Conservation (phyloP, 116 monocot genomes). For the Zostera marina region DNA sequence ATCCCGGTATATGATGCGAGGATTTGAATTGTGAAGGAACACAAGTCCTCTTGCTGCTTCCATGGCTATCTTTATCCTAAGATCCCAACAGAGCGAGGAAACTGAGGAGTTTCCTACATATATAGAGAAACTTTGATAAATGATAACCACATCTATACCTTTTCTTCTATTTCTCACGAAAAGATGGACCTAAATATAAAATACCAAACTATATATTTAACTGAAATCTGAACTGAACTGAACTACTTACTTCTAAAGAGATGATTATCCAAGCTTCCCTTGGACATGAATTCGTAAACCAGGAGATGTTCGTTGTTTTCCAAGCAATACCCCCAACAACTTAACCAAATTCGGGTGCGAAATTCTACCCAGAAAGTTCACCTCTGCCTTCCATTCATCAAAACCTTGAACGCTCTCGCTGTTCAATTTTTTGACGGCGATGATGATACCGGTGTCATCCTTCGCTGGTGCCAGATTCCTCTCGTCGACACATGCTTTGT, state of each 20-base stretch:
- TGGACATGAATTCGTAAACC: constrained; percentile 77
- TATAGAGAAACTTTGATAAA: too few relatives aligned
- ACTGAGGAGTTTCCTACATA: constrained; percentile 29
- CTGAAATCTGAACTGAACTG: background rate
- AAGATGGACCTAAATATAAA: too few relatives aligned
- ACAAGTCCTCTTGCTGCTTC: constrained; percentile 76
- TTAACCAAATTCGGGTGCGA: constrained; percentile 79
- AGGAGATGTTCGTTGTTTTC: constrained; percentile 68
- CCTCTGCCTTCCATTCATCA: constrained; percentile 67
- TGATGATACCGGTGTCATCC: constrained; percentile 31
- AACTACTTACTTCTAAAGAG: constrained; percentile 53
- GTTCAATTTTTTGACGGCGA: constrained; percentile 78
- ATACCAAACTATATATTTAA: too few relatives aligned
- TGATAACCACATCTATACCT: too few relatives aligned
- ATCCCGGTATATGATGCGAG: constrained; percentile 61
- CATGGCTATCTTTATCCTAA: constrained; percentile 49
- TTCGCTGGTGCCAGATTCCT: constrained; percentile 37
- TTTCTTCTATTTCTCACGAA: too few relatives aligned
- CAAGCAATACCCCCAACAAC: constrained; percentile 70
- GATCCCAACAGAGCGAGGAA: constrained; percentile 47
- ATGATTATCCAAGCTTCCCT: constrained; percentile 75
- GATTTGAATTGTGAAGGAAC: constrained; percentile 56
- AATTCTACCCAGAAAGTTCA: constrained; percentile 62
- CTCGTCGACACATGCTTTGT: constrained; percentile 72
- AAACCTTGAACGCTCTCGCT: constrained; percentile 62